Conservation (phyloP, 768 basidiomycete genomes). For the Collybiopsis luxurians region DNA sequence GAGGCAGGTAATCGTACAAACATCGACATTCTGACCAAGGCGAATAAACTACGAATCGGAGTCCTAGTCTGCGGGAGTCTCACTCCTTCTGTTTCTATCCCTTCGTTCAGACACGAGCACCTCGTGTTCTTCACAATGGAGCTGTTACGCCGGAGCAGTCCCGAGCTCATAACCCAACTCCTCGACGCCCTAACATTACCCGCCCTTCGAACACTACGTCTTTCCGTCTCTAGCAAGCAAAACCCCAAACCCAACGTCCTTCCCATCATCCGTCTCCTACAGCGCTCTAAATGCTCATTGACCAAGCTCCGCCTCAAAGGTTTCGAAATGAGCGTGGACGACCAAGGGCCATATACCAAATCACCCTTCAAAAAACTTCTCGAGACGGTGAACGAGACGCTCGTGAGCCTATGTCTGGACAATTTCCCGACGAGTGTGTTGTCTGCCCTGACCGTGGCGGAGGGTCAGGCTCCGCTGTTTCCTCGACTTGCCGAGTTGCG, state of each 20-base stretch:
- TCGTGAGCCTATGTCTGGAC: background rate
- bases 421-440: background rate
- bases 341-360: background rate
- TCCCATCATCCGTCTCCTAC: background rate
- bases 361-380: background rate
- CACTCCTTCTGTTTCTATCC: background rate
- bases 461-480: background rate
- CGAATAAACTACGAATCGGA: background rate
- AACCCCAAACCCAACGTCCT: background rate
- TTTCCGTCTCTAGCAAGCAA: background rate
- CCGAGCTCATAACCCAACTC: background rate
- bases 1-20: background rate
- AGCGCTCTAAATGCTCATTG: background rate
- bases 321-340: background rate
- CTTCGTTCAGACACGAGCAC: background rate
- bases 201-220: background rate
- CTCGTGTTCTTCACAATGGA: background rate
- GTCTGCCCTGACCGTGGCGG: background rate
- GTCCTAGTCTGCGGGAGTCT: background rate
- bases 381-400: background rate
- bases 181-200: background rate
- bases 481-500: background rate
- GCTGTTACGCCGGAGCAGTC: background rate
- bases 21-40: background rate
- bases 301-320: background rate